Evolutionary conservation across 1,284 basidiomycete species (phyloP).

Genomic region (Volvariella surrecta): DNA sequence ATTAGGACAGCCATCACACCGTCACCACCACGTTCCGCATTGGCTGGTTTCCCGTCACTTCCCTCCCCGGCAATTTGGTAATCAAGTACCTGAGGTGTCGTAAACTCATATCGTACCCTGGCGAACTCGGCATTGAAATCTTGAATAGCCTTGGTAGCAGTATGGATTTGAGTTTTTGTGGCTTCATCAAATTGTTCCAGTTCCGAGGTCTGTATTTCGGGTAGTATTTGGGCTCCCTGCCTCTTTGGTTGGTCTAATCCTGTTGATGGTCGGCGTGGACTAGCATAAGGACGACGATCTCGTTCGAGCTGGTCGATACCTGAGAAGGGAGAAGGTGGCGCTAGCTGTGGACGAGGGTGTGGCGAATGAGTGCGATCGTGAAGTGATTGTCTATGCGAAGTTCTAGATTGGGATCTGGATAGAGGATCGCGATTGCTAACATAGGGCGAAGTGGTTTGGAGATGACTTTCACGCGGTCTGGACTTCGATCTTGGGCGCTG

Average conservation of each 20-base stretch:
- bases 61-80: constrained; percentile 22
- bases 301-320: constrained; percentile 45
- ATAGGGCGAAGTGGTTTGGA: not conserved
- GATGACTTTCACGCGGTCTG: constrained; percentile 14
- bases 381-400: too few relatives aligned
- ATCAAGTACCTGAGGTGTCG: constrained; percentile 26
- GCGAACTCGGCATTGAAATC: constrained; percentile 23
- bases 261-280: too few relatives aligned
- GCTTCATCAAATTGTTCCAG: constrained; percentile 31
- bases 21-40: too few relatives aligned
- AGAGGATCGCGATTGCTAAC: too few relatives aligned
- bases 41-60: constrained; percentile 14
- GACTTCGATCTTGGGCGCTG: constrained; percentile 8
- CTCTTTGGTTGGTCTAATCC: too few relatives aligned
- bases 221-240: too few relatives aligned
- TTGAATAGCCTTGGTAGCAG: constrained; percentile 21
- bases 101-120: constrained; percentile 22
- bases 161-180: constrained; percentile 26
- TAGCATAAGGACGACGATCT: too few relatives aligned
- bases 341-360: too few relatives aligned
- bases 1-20: too few relatives aligned
- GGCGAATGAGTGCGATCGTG: too few relatives aligned
- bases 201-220: constrained; percentile 6
- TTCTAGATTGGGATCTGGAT: too few relatives aligned
- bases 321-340: constrained; percentile 42